Conservation (phyloP, 768 basidiomycete genomes). For the Leucocoprinus leucothites region DNA sequence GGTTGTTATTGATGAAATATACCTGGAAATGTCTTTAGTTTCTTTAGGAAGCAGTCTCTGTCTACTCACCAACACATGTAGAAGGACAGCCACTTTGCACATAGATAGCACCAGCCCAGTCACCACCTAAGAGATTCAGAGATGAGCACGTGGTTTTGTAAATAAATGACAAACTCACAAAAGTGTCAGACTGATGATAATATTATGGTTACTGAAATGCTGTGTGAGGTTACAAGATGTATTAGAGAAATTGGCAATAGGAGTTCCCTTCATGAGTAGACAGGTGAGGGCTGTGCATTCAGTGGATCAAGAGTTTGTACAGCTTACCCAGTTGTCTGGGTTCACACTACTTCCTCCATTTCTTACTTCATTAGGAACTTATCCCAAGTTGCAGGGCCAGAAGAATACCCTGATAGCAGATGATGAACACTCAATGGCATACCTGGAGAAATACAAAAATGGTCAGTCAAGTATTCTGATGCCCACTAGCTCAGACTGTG, state of each 20-base stretch:
- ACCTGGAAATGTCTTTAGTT: constrained; percentile 29
- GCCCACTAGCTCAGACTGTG: neutral
- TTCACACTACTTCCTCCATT: constrained; percentile 37
- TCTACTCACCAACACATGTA: constrained; percentile 44
- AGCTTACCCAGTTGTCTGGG: constrained; percentile 52
- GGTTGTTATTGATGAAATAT: constrained; percentile 65
- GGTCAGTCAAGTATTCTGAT: neutral
- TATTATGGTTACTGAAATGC: constrained; percentile 55
- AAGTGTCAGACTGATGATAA: constrained; percentile 60
- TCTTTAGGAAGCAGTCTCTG: neutral
- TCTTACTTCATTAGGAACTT: constrained; percentile 46
- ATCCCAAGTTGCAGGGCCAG: constrained; percentile 54
- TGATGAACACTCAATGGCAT: constrained; percentile 57
- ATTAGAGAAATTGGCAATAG: constrained; percentile 58
- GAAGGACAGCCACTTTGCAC: constrained; percentile 48
- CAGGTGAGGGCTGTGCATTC: neutral
- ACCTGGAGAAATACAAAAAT: constrained; percentile 32
- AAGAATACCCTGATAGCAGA: constrained; percentile 67
- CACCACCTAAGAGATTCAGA: constrained; percentile 31
- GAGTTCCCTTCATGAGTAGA: constrained; percentile 41
- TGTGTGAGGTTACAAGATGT: constrained; percentile 53
- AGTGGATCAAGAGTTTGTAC: neutral
- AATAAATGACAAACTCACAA: constrained; percentile 23
- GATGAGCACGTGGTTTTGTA: neutral
- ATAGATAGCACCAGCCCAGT: constrained; percentile 58